phyloP scores from a whole-genome alignment of 2,329 filamentous ascomycete genomes.

The Venturia nashicola region DNA sequence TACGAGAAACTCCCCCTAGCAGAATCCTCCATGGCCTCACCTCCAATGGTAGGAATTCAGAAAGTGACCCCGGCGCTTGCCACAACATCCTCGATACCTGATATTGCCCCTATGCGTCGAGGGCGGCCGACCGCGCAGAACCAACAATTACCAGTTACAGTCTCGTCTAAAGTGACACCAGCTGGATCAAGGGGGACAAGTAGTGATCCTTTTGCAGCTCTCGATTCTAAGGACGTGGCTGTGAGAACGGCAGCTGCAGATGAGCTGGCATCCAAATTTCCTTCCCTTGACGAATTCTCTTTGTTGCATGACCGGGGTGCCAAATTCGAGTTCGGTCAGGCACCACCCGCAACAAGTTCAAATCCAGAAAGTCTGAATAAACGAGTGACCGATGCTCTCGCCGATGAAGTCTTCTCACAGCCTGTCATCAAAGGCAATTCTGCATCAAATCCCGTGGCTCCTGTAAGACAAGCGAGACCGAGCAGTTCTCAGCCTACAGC shows the following conservation, averaged over 20 bases:
- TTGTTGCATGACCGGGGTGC: slow-evolving; percentile 72
- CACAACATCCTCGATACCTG: slow-evolving; percentile 58
- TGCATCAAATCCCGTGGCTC: slow-evolving; percentile 13
- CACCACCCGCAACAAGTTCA: slow-evolving; percentile 33
- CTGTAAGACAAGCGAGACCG: slow-evolving; percentile 19
- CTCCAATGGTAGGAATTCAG: slow-evolving; percentile 63
- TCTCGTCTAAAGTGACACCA: slow-evolving; percentile 46
- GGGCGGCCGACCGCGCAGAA: slow-evolving; percentile 54
- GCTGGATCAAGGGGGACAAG: slow-evolving; percentile 52
- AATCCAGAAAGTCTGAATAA: slow-evolving; percentile 46
- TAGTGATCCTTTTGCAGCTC: slow-evolving; percentile 78
- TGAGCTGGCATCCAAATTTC: slow-evolving; percentile 75
- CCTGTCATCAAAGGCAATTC: slow-evolving; percentile 8
- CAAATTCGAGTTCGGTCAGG: slow-evolving; percentile 66
- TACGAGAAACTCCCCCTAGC: slow-evolving; percentile 48
- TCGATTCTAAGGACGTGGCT: slow-evolving; percentile 54
- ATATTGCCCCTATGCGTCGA: slow-evolving; percentile 87
- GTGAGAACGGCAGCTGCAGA: slow-evolving; percentile 46
- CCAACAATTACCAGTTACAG: slow-evolving; percentile 28
- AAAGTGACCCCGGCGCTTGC: slow-evolving; percentile 65
- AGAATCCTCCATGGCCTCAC: slow-evolving; percentile 39
- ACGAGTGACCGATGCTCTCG: slow-evolving; percentile 61
- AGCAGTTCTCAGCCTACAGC: slow-evolving; percentile 14
- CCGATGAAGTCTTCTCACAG: slow-evolving; percentile 67
- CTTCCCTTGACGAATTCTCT: slow-evolving; percentile 85